A percentile compares a stretch with the other conserved stretches of the same genome.
phyloP scores from a whole-genome alignment of 2,329 filamentous ascomycete genomes.

The Colletotrichum tropicale region DNA sequence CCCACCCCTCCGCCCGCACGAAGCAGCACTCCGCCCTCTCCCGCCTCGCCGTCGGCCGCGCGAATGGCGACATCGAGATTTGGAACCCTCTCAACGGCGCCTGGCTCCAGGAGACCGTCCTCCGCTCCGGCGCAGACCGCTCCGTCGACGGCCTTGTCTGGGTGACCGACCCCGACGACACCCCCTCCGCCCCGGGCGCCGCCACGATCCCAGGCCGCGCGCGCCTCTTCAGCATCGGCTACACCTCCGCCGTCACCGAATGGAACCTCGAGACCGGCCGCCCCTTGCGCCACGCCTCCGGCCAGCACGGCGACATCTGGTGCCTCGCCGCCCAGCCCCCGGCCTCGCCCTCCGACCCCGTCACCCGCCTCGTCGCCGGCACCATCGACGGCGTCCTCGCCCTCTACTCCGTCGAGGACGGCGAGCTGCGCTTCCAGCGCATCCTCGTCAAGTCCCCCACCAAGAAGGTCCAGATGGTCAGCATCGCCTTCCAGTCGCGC shows the following conservation, averaged over 20 bases:
- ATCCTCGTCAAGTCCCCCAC: slow-evolving; percentile 77
- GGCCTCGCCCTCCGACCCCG: slow-evolving; percentile 28
- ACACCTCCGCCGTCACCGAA: slow-evolving; percentile 89
- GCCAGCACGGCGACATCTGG: slow-evolving; percentile 96
- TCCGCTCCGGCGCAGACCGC: slow-evolving; percentile 81
- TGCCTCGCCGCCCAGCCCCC: slow-evolving; percentile 86
- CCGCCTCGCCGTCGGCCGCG: slow-evolving; percentile 87
- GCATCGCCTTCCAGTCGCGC: slow-evolving; percentile 86
- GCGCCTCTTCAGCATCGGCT: slow-evolving; percentile 94
- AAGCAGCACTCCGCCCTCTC: slow-evolving; percentile 57
- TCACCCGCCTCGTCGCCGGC: slow-evolving; percentile 76
- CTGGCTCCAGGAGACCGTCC: slow-evolving; percentile 90
- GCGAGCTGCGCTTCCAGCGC: slow-evolving; percentile 80
- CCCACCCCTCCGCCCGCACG: slow-evolving; percentile 65
- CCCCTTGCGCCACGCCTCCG: slow-evolving; percentile 82
- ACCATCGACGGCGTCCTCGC: slow-evolving; percentile 92
- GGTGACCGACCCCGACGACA: slow-evolving; percentile 83
- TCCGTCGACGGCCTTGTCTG: slow-evolving; percentile 91
- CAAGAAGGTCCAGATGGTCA: slow-evolving; percentile 88
- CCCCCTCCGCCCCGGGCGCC: slow-evolving; percentile 46
- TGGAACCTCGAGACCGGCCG: slow-evolving; percentile 87
- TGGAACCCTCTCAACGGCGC: slow-evolving; percentile 86
- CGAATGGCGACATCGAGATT: slow-evolving; percentile 96
- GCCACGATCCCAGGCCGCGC: slow-evolving; percentile 48
- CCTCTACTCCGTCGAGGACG: slow-evolving; percentile 84